Percentiles rank a stretch among this genome's conserved stretches.
phyloP scores from a whole-genome alignment of 116 monocot genomes.

The Trichopus zeylanicus region DNA sequence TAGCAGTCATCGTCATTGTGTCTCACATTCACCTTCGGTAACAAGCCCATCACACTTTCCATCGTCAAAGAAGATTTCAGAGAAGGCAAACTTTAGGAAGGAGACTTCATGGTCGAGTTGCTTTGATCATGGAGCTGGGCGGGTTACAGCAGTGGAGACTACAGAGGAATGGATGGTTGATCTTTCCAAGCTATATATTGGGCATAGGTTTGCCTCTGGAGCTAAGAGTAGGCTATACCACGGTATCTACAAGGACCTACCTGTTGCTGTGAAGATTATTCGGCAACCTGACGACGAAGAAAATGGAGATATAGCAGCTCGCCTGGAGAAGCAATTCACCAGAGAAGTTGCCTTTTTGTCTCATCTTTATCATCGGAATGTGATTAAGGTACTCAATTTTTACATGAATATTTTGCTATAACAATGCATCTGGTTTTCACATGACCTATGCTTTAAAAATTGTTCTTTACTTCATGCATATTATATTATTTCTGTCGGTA shows the following conservation, averaged over 20 bases:
- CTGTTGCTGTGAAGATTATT: constrained; percentile 63
- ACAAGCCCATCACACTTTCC: constrained; percentile 21
- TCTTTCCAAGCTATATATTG: constrained; percentile 52
- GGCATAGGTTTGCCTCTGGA: constrained; percentile 52
- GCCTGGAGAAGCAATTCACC: constrained; percentile 54
- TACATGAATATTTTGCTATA: neutral
- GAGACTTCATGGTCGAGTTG: constrained; percentile 33
- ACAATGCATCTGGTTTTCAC: neutral
- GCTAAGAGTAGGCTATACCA: constrained; percentile 54
- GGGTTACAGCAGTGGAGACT: constrained; percentile 34
- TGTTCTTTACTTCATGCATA: neutral
- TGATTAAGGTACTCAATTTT: constrained; percentile 41
- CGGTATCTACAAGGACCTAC: constrained; percentile 49
- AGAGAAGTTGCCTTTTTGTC: constrained; percentile 54
- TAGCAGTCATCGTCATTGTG: constrained; percentile 3
- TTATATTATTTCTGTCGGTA: no score
- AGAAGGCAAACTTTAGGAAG: constrained; percentile 22
- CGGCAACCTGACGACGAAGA: constrained; percentile 56
- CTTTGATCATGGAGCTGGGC: constrained; percentile 39
- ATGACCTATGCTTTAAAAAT: neutral
- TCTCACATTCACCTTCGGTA: constrained; percentile 4
- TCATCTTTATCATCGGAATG: constrained; percentile 55
- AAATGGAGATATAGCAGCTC: constrained; percentile 24
- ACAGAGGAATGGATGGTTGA: constrained; percentile 40
- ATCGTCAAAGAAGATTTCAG: constrained; percentile 11